Conservation (phyloP, 2,329 filamentous ascomycete species). For the Aspergillus novoparasiticus region DNA sequence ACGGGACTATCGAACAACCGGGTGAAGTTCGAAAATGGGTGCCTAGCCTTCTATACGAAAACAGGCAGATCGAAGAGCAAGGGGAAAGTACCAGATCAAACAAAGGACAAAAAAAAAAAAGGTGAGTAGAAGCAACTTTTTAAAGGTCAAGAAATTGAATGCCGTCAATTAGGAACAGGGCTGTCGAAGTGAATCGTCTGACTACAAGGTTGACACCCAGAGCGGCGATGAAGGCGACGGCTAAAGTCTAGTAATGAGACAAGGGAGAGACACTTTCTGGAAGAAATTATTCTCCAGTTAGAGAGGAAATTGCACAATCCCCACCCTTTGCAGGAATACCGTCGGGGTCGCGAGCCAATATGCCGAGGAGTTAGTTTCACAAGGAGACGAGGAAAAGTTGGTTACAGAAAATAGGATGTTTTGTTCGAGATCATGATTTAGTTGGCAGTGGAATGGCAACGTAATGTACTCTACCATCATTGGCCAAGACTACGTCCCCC, state of each 20-base stretch:
- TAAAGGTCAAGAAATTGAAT: not conserved
- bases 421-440: not conserved
- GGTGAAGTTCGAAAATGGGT: not conserved
- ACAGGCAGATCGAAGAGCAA: not conserved
- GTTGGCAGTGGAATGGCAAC: constrained; percentile 3
- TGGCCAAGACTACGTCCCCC: constrained; percentile 3
- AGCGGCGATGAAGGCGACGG: not conserved
- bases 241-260: not conserved
- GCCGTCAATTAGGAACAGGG: not conserved
- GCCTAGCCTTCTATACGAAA: constrained; percentile 3
- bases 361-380: not conserved
- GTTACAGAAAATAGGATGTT: not conserved
- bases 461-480: constrained; percentile 5
- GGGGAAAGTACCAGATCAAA: not conserved
- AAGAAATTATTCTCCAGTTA: not conserved
- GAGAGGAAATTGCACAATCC: constrained; percentile 3
- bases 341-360: not conserved
- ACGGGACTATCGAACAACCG: constrained; percentile 18
- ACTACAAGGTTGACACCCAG: not conserved
- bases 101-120: not conserved
- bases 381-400: not conserved
- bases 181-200: not conserved
- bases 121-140: no score
- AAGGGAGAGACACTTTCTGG: not conserved
- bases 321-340: constrained; percentile 4